Evolutionary conservation across 768 basidiomycete species (phyloP), one percentile per base, ranked within the genome.

Genomic region (Lenzites betulinus): DNA sequence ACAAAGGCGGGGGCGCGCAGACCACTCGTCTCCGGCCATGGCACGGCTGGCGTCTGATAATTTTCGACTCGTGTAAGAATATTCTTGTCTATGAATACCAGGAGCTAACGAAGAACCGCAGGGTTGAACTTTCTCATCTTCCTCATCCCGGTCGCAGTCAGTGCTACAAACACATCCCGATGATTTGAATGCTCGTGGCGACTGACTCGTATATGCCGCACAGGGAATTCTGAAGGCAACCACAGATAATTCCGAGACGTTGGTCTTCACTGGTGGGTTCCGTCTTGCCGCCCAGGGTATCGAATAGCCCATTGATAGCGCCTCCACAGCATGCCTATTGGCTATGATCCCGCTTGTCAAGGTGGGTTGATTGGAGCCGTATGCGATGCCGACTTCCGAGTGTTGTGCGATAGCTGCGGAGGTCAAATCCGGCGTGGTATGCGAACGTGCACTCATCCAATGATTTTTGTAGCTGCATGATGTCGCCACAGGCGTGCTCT

Each of bases 311-410:
- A 25, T 28, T 23, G 33, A 47, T 42, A 44, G 48, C 47, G 47
- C 12, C 39, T 44, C 36, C 59, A 54, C 62, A 90, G 88, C 85
- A 54, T 88, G 82, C 60, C 78, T 87, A 63, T 73, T 90, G 26
- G 82, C 88, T 11, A 82, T 94, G 72, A 82, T 93, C 26, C 93
- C 92, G 3, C 79, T 93, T 28, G 90, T 92, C 51, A 87, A 89
- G 75, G 88, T 89, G 64, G 15, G 73, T 54, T 23, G 12, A 25
- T 54, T 47, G 20, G 20, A 39, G 20, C 47, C 50, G n/a, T 47
- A 46, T 35, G 43, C 20, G 35, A 35, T 20, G n/a, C 22, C 30
- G n/a, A n/a, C n/a, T n/a, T n/a, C n/a, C n/a, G 35, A 16, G 22
- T 25, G 8, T 12, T 22, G 20, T 13, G 8, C 35, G 23, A 22